Evolutionary conservation across 179 eudicot genomes (phyloP).

Genomic region (Amaranthus tricolor): DNA sequence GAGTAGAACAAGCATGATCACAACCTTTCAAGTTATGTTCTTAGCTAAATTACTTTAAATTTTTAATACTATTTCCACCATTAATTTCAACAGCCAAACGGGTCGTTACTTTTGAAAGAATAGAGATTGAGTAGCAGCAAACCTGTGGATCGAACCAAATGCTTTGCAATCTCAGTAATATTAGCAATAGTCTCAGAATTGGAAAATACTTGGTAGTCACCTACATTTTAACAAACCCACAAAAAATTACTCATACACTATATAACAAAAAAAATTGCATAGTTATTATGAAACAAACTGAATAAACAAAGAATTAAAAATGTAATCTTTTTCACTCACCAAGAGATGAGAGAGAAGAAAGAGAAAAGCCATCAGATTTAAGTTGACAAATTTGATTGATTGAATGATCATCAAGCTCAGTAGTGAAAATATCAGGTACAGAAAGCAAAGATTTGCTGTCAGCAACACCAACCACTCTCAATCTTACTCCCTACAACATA

Average conservation of each 20-base stretch:
- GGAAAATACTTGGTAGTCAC: constrained; percentile 47
- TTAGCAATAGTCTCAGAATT: constrained; percentile 44
- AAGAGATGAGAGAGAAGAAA: constrained; percentile 36
- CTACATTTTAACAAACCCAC: constrained; percentile 34
- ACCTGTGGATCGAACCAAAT: constrained; percentile 63
- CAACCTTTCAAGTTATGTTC: too few relatives aligned
- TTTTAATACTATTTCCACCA: too few relatives aligned
- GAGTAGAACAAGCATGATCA: too few relatives aligned
- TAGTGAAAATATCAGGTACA: constrained; percentile 49
- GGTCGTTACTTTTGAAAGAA: neutral
- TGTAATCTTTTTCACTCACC: constrained; percentile 35
- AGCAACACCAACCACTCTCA: constrained; percentile 77
- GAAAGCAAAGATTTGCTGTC: constrained; percentile 73
- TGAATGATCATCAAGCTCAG: constrained; percentile 64
- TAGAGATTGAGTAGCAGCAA: constrained; percentile 12
- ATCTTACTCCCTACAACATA: constrained; percentile 53
- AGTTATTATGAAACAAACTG: neutral
- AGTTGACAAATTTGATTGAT: constrained; percentile 51
- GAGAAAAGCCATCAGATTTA: constrained; percentile 59
- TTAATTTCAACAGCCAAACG: too few relatives aligned
- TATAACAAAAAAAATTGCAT: too few relatives aligned
- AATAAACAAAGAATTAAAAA: neutral
- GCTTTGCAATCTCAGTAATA: constrained; percentile 59
- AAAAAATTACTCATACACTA: neutral
- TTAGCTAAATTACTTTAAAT: too few relatives aligned